Evolutionary conservation across 805 yeast species (phyloP).

Genomic region (Wickerhamomyces mucosus): DNA sequence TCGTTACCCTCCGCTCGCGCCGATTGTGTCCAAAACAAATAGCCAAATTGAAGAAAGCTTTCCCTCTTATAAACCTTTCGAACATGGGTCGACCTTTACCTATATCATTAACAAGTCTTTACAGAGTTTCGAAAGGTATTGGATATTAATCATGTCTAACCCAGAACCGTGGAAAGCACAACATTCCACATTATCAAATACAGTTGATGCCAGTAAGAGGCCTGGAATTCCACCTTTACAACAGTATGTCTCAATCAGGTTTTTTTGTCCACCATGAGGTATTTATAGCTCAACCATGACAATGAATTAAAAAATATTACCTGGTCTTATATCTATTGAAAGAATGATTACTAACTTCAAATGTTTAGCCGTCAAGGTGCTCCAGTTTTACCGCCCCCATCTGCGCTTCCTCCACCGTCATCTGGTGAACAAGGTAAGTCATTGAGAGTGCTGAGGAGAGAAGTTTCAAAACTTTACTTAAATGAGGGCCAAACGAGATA

Average conservation of each 20-base stretch:
- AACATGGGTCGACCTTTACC: too few species aligned
- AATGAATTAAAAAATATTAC: slow-evolving; percentile 8
- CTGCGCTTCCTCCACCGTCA: slow-evolving; percentile 19
- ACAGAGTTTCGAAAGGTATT: too few species aligned
- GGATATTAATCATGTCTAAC: slow-evolving; percentile 9
- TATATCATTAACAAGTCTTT: too few species aligned
- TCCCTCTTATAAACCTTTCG: too few species aligned
- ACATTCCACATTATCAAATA: slow-evolving; percentile 2
- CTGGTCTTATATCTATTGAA: not conserved
- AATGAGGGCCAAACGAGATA: too few species aligned
- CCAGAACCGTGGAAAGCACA: slow-evolving; percentile 18
- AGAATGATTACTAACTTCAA: not conserved
- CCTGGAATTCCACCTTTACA: slow-evolving; percentile 20
- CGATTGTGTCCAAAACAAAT: too few species aligned
- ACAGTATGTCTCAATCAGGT: slow-evolving; percentile 15
- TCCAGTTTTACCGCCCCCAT: slow-evolving; percentile 55
- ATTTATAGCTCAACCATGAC: too few species aligned
- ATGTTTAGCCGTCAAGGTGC: slow-evolving; percentile 40
- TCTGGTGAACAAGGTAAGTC: slow-evolving; percentile 19
- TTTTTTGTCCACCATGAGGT: slow-evolving; percentile 1
- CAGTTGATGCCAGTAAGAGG: slow-evolving; percentile 17
- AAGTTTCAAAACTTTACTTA: too few species aligned
- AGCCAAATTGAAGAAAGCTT: too few species aligned
- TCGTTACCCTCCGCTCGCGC: too few species aligned
- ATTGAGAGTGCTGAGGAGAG: too few species aligned